Conservation (phyloP, 2,329 filamentous ascomycete genomes). For the Trichoderma sp. region DNA sequence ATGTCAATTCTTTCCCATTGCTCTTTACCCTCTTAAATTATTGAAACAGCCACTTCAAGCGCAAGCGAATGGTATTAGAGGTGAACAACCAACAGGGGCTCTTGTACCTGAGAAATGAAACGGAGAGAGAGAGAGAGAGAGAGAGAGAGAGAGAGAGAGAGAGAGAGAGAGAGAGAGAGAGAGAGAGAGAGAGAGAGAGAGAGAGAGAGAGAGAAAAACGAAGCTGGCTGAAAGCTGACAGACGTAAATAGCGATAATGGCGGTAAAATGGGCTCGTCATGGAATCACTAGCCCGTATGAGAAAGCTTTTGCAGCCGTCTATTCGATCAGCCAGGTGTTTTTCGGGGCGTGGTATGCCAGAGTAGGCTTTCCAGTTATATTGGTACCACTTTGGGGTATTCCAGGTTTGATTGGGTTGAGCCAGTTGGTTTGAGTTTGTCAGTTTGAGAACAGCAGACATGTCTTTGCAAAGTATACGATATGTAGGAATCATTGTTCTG, state of each 20-base stretch:
- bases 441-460: not conserved
- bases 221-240: not conserved
- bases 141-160: no score
- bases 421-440: not conserved
- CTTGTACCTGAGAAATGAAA: not conserved
- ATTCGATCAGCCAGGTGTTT: not conserved
- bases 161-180: no score
- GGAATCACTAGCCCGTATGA: not conserved
- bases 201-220: no score
- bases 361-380: not conserved
- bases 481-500: not conserved
- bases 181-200: not conserved
- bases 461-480: not conserved
- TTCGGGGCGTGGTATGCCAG: not conserved
- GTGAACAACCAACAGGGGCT: rapidly evolving
- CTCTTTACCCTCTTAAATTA: not conserved
- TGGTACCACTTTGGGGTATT: not conserved
- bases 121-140: not conserved
- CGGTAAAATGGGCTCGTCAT: not conserved
- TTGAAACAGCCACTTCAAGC: not conserved
- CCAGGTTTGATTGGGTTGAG: not conserved
- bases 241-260: not conserved
- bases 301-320: not conserved
- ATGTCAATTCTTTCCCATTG: not conserved
- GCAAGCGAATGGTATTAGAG: not conserved